Conservation (phyloP, 306 rosid genomes). For the Quercus ilex region DNA sequence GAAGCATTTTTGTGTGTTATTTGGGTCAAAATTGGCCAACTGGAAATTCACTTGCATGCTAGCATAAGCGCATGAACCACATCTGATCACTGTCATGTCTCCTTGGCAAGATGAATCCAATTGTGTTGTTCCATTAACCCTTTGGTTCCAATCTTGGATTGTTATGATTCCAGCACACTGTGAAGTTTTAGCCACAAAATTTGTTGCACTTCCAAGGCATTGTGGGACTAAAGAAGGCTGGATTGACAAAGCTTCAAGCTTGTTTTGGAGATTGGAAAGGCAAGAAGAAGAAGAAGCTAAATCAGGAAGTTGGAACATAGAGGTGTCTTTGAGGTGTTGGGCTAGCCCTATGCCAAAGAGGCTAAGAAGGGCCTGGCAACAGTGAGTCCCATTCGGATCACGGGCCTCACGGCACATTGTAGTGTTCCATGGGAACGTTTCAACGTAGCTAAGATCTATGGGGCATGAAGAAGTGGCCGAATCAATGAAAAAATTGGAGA, state of each 20-base stretch:
- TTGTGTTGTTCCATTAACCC: conserved; percentile 26
- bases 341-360: conserved; percentile 64
- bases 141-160: conserved; percentile 42
- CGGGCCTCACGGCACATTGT: conserved; percentile 32
- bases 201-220: conserved; percentile 49
- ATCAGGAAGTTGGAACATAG: conserved; percentile 48
- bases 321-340: conserved; percentile 56
- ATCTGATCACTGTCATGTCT: conserved; percentile 32
- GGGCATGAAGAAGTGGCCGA: conserved; percentile 48
- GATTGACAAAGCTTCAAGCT: conserved; percentile 35
- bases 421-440: conserved; percentile 71
- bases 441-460: conserved; percentile 62
- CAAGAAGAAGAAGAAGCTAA: conserved; percentile 46
- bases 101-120: conserved; percentile 48
- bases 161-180: conserved; percentile 58
- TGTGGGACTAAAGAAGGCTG: conserved; percentile 24
- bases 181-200: conserved; percentile 42
- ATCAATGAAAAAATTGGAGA: not conserved
- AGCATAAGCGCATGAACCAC: conserved; percentile 50
- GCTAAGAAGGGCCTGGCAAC: conserved; percentile 68
- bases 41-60: conserved; percentile 39
- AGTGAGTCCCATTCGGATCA: conserved; percentile 23
- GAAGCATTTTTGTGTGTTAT: conserved; percentile 39
- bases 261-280: conserved; percentile 37
- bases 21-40: conserved; percentile 25